phyloP scores from a whole-genome alignment of 2,329 filamentous ascomycete species.

The Fusarium armeniacum region DNA sequence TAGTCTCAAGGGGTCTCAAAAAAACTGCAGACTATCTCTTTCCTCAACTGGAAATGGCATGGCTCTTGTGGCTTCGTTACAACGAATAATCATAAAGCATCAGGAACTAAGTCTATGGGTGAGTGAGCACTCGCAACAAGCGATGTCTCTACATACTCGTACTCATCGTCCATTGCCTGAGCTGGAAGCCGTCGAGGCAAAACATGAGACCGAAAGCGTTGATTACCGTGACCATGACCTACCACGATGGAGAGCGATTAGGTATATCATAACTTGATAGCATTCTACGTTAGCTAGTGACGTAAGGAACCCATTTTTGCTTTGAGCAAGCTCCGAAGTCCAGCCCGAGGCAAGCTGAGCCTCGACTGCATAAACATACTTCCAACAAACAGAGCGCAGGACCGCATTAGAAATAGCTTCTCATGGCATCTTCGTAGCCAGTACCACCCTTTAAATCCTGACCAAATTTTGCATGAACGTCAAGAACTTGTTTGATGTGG shows the following conservation, averaged over 20 bases:
- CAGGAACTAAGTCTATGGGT: not conserved
- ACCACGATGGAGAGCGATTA: not conserved
- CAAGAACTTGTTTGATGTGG: constrained; percentile 86
- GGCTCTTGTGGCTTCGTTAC: not conserved
- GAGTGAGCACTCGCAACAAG: not conserved
- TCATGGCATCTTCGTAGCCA: constrained; percentile 87
- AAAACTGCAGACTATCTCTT: not conserved
- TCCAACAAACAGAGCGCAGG: not conserved
- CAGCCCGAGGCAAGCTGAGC: no score
- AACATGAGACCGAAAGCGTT: not conserved
- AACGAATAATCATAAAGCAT: not conserved
- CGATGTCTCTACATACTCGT: not conserved
- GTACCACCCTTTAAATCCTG: constrained; percentile 84
- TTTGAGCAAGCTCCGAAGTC: not conserved
- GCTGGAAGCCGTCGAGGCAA: not conserved
- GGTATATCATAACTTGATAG: constrained; percentile 4
- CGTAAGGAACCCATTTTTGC: not conserved
- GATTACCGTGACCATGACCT: not conserved
- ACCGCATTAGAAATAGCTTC: constrained; percentile 73
- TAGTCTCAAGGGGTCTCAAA: not conserved
- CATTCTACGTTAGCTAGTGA: not conserved
- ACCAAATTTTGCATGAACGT: constrained; percentile 86
- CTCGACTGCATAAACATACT: not conserved
- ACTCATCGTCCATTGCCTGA: no score
- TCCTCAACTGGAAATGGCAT: not conserved